Evolutionary conservation across 805 yeast genomes (phyloP).

Genomic region (Saccharomycopsis malanga): DNA sequence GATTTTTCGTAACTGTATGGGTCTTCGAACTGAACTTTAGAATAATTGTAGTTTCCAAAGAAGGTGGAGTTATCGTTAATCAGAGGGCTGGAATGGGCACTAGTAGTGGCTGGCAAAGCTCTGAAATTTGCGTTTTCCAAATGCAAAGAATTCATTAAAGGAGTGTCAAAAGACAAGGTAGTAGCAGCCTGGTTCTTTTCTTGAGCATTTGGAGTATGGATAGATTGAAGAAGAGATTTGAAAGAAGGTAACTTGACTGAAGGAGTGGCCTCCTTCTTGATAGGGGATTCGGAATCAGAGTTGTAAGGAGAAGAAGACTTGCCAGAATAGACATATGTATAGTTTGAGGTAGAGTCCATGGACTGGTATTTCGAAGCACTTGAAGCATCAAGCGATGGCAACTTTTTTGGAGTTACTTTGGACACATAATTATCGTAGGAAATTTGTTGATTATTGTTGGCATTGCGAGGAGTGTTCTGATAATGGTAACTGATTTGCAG

Average conservation of each 20-base stretch:
- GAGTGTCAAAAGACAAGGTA: slow-evolving; percentile 16
- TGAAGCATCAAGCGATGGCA: slow-evolving; percentile 12
- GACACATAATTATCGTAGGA: slow-evolving; percentile 13
- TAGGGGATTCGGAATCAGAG: slow-evolving; percentile 17
- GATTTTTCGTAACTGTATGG: slow-evolving; percentile 15
- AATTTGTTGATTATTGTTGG: neutral
- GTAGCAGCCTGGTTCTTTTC: no score
- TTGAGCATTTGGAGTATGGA: slow-evolving; percentile 12
- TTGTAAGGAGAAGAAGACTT: slow-evolving; percentile 1
- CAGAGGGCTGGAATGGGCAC: slow-evolving; percentile 4
- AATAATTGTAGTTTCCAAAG: slow-evolving; percentile 19
- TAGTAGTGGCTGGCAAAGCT: slow-evolving; percentile 1
- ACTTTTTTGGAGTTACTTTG: slow-evolving; percentile 20
- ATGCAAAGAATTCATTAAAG: slow-evolving; percentile 21
- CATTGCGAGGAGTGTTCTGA: slow-evolving; percentile 10
- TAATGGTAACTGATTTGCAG: slow-evolving; percentile 5
- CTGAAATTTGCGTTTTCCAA: slow-evolving; percentile 15
- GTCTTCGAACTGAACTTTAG: slow-evolving; percentile 19
- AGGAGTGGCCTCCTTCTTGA: slow-evolving; percentile 4
- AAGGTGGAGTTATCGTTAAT: slow-evolving; percentile 10
- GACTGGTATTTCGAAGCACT: neutral
- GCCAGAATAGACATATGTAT: slow-evolving; percentile 8
- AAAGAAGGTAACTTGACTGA: slow-evolving; percentile 22
- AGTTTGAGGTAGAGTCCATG: slow-evolving; percentile 5
- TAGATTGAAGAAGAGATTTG: slow-evolving; percentile 22